Evolutionary conservation across 179 eudicot genomes (phyloP), one percentile per base, ranked within the genome.

Genomic region (Drosera spatulata): DNA sequence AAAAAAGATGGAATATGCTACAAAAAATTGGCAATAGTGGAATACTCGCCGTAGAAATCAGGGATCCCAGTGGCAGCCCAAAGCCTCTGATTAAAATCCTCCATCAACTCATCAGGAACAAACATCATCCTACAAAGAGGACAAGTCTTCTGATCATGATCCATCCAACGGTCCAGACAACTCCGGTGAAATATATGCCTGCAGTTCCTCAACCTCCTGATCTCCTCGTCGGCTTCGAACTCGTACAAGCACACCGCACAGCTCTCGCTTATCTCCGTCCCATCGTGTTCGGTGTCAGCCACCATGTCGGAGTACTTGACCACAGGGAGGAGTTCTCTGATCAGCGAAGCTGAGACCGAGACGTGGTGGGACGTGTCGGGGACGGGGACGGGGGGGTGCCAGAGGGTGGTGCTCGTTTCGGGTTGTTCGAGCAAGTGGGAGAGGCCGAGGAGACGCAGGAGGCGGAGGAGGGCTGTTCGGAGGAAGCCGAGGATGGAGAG

Each of bases 181-280:
- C 33, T 59, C 73, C 79, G 43, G 56, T 93, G 99, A 49, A 93
- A 93, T 58, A 93, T 58, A 46, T 89, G 99, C 4, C 68, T 46
- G 72, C 95, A 89, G 22, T 89, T 93, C 7, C 77, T 69, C 82
- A 93, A 74, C 74, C 77, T 74, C 41, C 86, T 75, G 79, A 89
- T 69, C 86, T 93, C 94, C 10, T 93, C 94, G 0, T 64, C 74
- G 2, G 63, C 71, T 40, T 75, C 78, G 59, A 84, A 89, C 51
- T 84, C 94, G 63, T 73, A 73, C 59, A 93, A 37, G 57, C 99
- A 93, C 8, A 93, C 99, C 0, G 94, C 90, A 55, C 99, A 93
- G 58, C 69, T 71, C 63, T 82, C 82, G 33, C 33, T 22, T 22
- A 22, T 22, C 13, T 78, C 77, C 44, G 71, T 71, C 66, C 72